Percentiles rank a stretch among this genome's conserved stretches.
phyloP scores from a whole-genome alignment of 495 filamentous ascomycete genomes.

The Annulohypoxylon stygium region DNA sequence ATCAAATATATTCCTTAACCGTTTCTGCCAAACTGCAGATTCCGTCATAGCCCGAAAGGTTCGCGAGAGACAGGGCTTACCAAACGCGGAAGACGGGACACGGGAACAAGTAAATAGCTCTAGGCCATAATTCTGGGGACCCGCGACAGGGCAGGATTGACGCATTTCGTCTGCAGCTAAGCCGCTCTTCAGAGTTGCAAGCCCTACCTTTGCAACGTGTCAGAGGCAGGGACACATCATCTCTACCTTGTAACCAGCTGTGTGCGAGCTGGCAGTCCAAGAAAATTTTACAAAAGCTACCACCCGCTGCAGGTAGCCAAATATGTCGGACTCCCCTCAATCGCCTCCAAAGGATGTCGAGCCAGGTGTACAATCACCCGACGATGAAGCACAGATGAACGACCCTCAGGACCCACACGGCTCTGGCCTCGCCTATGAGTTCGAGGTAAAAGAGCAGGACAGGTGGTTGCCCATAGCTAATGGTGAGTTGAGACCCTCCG shows the following conservation, averaged over 20 bases:
- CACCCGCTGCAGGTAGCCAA: conserved; percentile 76
- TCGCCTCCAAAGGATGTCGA: conserved; percentile 95
- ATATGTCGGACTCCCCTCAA: conserved; percentile 96
- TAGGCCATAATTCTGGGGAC: conserved; percentile 55
- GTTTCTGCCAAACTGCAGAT: conserved; percentile 54
- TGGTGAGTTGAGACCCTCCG: conserved; percentile 79
- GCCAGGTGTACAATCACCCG: conserved; percentile 91
- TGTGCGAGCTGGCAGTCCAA: conserved; percentile 66
- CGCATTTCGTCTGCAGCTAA: conserved; percentile 63
- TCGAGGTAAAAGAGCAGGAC: conserved; percentile 99
- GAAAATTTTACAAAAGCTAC: conserved; percentile 70
- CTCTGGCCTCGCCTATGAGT: conserved; percentile 79
- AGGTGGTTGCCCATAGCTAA: conserved; percentile 99
- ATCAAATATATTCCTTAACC: conserved; percentile 43
- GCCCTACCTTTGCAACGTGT: conserved; percentile 68
- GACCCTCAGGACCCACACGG: conserved; percentile 71
- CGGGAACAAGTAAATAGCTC: conserved; percentile 53
- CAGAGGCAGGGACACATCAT: conserved; percentile 66
- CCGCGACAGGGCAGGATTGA: conserved; percentile 60
- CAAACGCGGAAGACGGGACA: conserved; percentile 33
- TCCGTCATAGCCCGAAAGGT: conserved; percentile 63
- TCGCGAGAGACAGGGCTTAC: conserved; percentile 55
- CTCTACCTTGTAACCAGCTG: conserved; percentile 60
- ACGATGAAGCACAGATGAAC: conserved; percentile 78
- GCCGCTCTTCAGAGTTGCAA: conserved; percentile 60